Evolutionary conservation across 257 asterid species (phyloP), one percentile per base, ranked within the genome.

Genomic region (Forsythia suspensa): DNA sequence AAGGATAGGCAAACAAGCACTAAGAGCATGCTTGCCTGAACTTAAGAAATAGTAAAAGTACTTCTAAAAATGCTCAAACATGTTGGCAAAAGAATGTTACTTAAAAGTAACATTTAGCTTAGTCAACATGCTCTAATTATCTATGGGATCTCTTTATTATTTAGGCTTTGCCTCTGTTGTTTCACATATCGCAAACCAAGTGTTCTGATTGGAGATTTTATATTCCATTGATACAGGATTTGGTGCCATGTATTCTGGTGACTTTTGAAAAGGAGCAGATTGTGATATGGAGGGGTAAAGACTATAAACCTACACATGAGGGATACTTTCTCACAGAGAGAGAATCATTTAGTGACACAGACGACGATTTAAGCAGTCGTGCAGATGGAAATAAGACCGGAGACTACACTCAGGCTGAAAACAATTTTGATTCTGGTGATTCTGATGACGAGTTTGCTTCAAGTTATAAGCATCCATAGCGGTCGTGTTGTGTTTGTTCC

Each of bases 191-290:
- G 13, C 63, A 16, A 43, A 72, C 42, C 39, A 39, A 44, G 66
- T 59, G 74, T 61, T 70, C 73, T 61, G 7, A 34, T 52, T 40
- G 77, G 24, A 70, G 71, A 70, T 10, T 41, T 18, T 66, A 48
- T 72, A 7, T 51, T 76, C 46, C 52, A 24, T 80, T 7, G 74
- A 37, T 46, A 13, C 97, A 95, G 98, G 95, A 92, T 79, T 77
- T 95, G 67, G 97, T 94, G 69, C 97, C 98, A 72, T 95, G 99
- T 79, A 83, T 89, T 78, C 91, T 92, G 48, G 98, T 95, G 80
- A 91, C 97, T 7, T 95, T 95, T 69, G 91, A 91, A 15, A 95
- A 95, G 91, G 99, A 95, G 81, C 98, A 93, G 91, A 87, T 93
- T 18, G 93, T 95, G 59, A 79, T 92, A 21, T 95, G 99, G 99